Percentiles rank a stretch among this genome's conserved stretches.
Conservation (phyloP, 1,284 basidiomycete species). For the Sanguinoderma infundibulare region DNA sequence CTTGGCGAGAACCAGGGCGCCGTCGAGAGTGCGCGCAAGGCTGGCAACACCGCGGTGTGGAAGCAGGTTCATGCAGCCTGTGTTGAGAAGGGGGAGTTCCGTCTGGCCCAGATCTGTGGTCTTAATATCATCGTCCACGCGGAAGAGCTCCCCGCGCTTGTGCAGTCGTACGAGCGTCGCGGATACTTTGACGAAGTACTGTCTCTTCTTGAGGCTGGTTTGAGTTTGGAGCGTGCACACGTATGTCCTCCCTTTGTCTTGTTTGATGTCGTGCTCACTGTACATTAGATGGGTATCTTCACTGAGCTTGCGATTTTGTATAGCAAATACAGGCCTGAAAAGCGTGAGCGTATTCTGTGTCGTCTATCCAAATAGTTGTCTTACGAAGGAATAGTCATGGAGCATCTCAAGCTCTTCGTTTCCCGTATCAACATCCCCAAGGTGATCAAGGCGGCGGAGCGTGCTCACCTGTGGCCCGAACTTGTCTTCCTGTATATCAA, state of each 20-base stretch:
- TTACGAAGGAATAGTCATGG: conserved; percentile 76
- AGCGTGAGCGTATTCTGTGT: conserved; percentile 62
- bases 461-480: conserved; percentile 99
- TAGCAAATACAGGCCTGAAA: conserved; percentile 96
- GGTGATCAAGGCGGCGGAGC: conserved; percentile 92
- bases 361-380: background rate
- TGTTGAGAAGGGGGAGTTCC: conserved; percentile 97
- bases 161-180: conserved; percentile 88
- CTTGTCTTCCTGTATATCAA: conserved; percentile 98
- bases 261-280: conserved; percentile 2
- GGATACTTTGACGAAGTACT: conserved; percentile 97
- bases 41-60: conserved; percentile 99
- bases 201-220: conserved; percentile 88
- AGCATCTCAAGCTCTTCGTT: conserved; percentile 97
- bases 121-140: conserved; percentile 95
- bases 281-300: conserved; percentile 82
- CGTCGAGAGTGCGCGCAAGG: conserved; percentile 98
- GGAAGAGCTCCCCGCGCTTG: conserved; percentile 86
- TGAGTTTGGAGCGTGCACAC: conserved; percentile 95
- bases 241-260: conserved; percentile 43
- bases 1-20: conserved; percentile 98
- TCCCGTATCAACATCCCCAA: conserved; percentile 96
- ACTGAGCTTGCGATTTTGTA: conserved; percentile 95
- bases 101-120: conserved; percentile 97
- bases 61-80: conserved; percentile 99